These are phyloP conservation scores for Malus hybrid DNA, from an alignment of 331 rosid genomes.

Conservation along the genomic window DNA sequence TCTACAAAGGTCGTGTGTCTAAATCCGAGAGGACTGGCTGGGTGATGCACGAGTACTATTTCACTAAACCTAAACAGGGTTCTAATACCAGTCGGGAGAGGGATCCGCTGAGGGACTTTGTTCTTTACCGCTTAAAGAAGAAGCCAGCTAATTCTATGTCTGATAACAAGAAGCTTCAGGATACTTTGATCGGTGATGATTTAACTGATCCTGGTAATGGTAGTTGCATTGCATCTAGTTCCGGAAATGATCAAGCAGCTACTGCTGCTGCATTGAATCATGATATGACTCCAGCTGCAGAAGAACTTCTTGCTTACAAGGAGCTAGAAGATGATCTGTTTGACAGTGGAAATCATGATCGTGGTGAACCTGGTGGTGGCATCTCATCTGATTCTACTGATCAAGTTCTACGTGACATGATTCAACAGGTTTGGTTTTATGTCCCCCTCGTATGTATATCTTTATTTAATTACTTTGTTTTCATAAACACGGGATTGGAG, in stretches of 20 bases:
- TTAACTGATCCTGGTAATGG: neutral
- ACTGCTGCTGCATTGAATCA: neutral
- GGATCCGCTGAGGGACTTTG: neutral
- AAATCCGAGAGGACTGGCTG: constrained; percentile 15
- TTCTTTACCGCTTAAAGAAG: constrained; percentile 7
- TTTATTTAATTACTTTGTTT: too few relatives aligned
- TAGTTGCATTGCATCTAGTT: neutral
- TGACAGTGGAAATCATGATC: neutral
- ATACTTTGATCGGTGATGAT: neutral
- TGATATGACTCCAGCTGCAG: too few relatives aligned
- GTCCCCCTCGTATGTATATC: neutral
- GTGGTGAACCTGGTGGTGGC: neutral
- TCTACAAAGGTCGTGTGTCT: constrained; percentile 18
- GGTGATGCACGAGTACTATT: constrained; percentile 51
- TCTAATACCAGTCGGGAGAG: neutral
- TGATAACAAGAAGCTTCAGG: neutral
- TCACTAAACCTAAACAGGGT: neutral
- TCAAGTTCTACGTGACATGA: neutral
- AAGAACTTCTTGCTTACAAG: too few relatives aligned
- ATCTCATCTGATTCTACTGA: neutral
- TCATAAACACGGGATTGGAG: neutral
- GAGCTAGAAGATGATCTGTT: too few relatives aligned
- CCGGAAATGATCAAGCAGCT: neutral
- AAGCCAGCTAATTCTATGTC: neutral
- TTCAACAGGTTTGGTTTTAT: neutral